Evolutionary conservation across 345 rosid genomes (phyloP), one percentile per base, ranked within the genome.

Genomic region (Salix koriyanagi): DNA sequence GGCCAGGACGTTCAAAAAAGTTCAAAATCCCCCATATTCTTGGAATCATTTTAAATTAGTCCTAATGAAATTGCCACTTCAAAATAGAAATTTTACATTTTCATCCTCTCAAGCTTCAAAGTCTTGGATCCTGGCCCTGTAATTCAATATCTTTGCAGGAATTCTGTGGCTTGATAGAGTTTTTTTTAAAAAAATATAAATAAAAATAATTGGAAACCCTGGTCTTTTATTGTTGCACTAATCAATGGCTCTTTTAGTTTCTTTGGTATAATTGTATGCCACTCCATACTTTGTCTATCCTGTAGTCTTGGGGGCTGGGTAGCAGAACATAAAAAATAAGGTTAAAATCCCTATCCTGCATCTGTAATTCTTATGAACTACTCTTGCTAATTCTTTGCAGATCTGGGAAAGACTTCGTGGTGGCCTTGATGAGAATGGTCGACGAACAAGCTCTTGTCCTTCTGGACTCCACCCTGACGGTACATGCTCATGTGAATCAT

Each of bases 401-500:
- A 82, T 88, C 30, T 89, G 91, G 91, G 91, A 85, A 80, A 88
- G 93, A 79, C 85, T 87, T 70, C 90, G 73, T 4, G 84, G 84
- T 80, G 88, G 85, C 32, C 85, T 83, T 74, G 76, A 82, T 66
- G 91, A 85, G 30, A 81, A 81, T 79, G 76, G 83, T 74, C 73
- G 78, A 70, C 85, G 67, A 78, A 78, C 72, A 65, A 70, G 79
- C 34, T 76, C 71, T 2, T 91, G 96, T 70, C 93, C 96, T 72
- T 86, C 89, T 56, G 91, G 93, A 74, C 80, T 90, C 73, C 93
- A 91, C 66, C 80, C 81, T 69, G 88, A 85, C 72, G 93, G 93
- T 56, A 67, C 81, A 67, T 91, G 96, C 84, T 90, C 88, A 3
- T 91, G 93, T 77, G 88, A 91, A 69, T 82, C 89, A 75, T 71